Evolutionary conservation across 2,329 filamentous ascomycete genomes (phyloP), one percentile per base, ranked within the genome.

Genomic region (Fusarium illudens): DNA sequence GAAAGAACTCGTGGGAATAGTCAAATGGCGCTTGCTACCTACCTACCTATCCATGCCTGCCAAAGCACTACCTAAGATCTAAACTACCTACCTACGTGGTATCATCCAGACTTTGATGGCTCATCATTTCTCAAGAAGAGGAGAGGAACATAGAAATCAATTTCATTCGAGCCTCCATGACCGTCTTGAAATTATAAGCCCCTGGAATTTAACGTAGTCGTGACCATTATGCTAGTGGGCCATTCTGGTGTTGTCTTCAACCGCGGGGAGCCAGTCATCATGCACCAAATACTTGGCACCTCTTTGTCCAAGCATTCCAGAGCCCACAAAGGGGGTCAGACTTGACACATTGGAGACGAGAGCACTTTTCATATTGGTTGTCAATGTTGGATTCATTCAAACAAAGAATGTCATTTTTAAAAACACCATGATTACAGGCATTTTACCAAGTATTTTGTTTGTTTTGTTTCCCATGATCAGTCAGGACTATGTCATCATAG

Each of bases 281-380:
- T 68, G 65, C 65, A 68, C 61, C 37, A 67, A 65, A 58, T 22
- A 30, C 30, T 19, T 52, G 12, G 52, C 60, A 32, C 17, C 17
- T 27, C 54, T 68, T 58, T 65, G 57, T 66, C 30, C 27, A 55
- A 56, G 37, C 36, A 63, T 64, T 60, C 20, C 32, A 22, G 29
- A 30, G 37, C 27, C 42, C 22, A 48, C 42, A 36, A 42, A 55
- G 36, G 42, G 11, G 17, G 27, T 4, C 17, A 33, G 8, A n/a
- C 7, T 15, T 10, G 20, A 13, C 8, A 20, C 30, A 46, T 36
- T 44, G 36, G 42, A 60, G 22, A 20, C 15, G 37, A 15, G 20
- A 50, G 5, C 19, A 11, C 46, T 33, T n/a, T 17, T n/a, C 29
- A 50, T 15, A 15, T 53, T 36, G 27, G n/a, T 17, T 37, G 13